These are phyloP conservation scores for Ogataea methanolica DNA, from an alignment of 805 yeast genomes.

Conservation along the genomic window DNA sequence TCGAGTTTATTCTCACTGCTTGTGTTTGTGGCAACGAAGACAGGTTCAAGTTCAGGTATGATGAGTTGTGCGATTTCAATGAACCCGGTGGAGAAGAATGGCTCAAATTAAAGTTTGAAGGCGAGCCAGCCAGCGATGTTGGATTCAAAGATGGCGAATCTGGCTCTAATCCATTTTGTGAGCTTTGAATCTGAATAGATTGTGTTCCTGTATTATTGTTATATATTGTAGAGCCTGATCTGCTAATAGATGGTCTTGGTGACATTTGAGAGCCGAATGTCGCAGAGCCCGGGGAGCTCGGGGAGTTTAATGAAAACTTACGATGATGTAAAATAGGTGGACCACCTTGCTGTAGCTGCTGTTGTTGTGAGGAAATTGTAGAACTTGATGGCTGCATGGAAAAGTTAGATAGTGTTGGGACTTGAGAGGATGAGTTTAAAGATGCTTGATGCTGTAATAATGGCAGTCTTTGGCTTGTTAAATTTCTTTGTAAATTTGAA, in stretches of 20 bases:
- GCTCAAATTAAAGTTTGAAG: constrained; percentile 50
- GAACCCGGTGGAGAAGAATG: constrained; percentile 48
- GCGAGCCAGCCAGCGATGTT: constrained; percentile 48
- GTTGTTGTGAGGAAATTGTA: background rate
- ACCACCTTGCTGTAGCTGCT: background rate
- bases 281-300: constrained; percentile 3
- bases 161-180: constrained; percentile 28
- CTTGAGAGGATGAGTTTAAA: constrained; percentile 2
- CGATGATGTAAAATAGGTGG: constrained; percentile 4
- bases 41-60: constrained; percentile 12
- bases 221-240: background rate
- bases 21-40: constrained; percentile 5
- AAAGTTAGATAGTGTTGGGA: background rate
- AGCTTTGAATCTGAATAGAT: constrained; percentile 8
- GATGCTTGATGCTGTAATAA: constrained; percentile 5
- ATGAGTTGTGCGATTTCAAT: constrained; percentile 24
- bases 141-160: constrained; percentile 52
- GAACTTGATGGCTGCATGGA: background rate
- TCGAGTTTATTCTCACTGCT: constrained; percentile 15
- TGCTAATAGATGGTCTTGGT: background rate
- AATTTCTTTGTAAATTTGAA: constrained; percentile 10
- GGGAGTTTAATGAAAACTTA: constrained; percentile 15
- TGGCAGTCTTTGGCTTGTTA: constrained; percentile 19
- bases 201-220: background rate
- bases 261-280: background rate